A percentile compares a stretch with the other conserved stretches of the same genome.
phyloP scores from a whole-genome alignment of 208 protist genomes.

The Trypanosoma avium region DNA sequence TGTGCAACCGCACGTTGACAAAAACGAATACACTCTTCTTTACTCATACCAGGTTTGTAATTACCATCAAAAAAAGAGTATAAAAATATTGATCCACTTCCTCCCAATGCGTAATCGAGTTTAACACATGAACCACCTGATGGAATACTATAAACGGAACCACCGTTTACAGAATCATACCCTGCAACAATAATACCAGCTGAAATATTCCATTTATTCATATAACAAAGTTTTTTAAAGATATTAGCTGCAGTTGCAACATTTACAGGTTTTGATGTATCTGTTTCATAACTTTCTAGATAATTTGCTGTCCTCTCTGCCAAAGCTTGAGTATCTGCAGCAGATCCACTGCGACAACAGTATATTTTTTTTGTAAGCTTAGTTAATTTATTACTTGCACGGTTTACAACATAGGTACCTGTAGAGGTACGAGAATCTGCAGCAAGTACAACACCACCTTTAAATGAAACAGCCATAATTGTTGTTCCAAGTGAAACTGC shows the following conservation, averaged over 20 bases:
- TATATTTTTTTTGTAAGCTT: conserved; percentile 96
- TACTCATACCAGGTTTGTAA: conserved; percentile 96
- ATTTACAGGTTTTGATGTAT: conserved; percentile 85
- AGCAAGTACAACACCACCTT: conserved; percentile 96
- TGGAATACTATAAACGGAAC: conserved; percentile 96
- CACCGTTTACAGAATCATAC: conserved; percentile 96
- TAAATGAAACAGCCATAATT: conserved; percentile 97
- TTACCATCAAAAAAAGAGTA: conserved; percentile 98
- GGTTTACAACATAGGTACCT: conserved; percentile 97
- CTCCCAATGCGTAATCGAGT: conserved; percentile 95
- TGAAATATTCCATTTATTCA: conserved; percentile 96
- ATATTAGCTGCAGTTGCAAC: conserved; percentile 96
- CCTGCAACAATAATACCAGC: conserved; percentile 98
- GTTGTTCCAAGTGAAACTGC: conserved; percentile 94
- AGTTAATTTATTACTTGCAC: conserved; percentile 98
- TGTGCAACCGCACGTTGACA: conserved; percentile 95
- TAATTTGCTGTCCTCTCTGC: conserved; percentile 93
- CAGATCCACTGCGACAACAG: conserved; percentile 97
- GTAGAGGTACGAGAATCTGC: conserved; percentile 98
- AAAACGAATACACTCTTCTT: conserved; percentile 95
- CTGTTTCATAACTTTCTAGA: conserved; percentile 88
- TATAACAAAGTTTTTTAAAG: conserved; percentile 96
- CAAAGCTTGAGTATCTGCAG: conserved; percentile 98
- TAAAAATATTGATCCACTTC: conserved; percentile 98
- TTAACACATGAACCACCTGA: conserved; percentile 93